Evolutionary conservation across 345 rosid genomes (phyloP).

Genomic region (Salix suchowensis): DNA sequence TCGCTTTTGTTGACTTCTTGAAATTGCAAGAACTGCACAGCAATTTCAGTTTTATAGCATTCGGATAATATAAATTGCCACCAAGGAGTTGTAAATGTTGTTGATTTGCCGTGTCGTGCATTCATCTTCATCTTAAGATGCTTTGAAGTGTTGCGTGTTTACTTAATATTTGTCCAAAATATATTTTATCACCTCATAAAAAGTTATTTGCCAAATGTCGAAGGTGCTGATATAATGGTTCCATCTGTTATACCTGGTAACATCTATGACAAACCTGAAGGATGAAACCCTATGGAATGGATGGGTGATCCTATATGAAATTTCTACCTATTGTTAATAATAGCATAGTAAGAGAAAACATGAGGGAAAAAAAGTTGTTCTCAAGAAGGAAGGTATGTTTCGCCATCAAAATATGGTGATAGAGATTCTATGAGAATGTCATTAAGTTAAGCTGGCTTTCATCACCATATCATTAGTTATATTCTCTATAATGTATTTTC

Average conservation of each 20-base stretch:
- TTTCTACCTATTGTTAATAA: neutral
- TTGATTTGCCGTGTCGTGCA: too few relatives aligned
- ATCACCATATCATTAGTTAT: neutral
- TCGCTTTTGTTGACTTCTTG: too few relatives aligned
- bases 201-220: neutral
- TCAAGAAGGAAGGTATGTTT: neutral
- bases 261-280: neutral
- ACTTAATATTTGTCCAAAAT: neutral
- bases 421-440: neutral
- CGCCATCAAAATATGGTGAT: neutral
- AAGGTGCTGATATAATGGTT: neutral
- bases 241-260: too few relatives aligned
- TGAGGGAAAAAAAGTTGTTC: neutral
- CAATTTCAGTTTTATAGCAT: too few relatives aligned
- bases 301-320: neutral
- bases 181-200: neutral
- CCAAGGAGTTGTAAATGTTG: too few relatives aligned
- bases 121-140: neutral
- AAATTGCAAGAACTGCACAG: too few relatives aligned
- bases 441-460: neutral
- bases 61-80: too few relatives aligned
- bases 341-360: neutral
- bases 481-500: neutral
- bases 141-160: neutral
- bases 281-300: neutral